Evolutionary conservation across 129 eudicot genomes (phyloP).

Genomic region (Tanacetum coccineum): DNA sequence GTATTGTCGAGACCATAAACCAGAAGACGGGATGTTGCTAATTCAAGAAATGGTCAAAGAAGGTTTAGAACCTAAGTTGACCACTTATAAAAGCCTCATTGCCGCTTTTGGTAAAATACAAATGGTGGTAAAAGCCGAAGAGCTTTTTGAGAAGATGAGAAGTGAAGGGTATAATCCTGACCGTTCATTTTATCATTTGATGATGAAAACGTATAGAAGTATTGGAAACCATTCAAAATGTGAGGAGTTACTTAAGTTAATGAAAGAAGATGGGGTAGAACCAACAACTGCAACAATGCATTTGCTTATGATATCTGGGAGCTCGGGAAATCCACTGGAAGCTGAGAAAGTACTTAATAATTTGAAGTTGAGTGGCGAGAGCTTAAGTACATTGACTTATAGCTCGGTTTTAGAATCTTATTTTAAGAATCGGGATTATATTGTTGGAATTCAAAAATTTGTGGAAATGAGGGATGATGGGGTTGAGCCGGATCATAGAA

Average conservation of each 20-base stretch:
- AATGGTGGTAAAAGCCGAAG: constrained; percentile 67
- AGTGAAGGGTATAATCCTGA: constrained; percentile 56
- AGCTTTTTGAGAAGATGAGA: constrained; percentile 57
- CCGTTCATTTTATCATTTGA: constrained; percentile 82
- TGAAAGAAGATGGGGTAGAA: constrained; percentile 72
- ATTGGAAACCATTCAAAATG: constrained; percentile 56
- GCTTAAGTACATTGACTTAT: constrained; percentile 59
- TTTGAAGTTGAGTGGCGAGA: constrained; percentile 44
- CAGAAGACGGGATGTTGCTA: constrained; percentile 66
- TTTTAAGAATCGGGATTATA: constrained; percentile 60
- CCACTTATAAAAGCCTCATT: constrained; percentile 78
- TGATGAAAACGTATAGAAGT: constrained; percentile 83
- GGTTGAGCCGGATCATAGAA: constrained; percentile 73
- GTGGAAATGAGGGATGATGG: constrained; percentile 70
- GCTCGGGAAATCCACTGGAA: constrained; percentile 76
- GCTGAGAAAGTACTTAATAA: constrained; percentile 77
- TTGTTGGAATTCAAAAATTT: constrained; percentile 61
- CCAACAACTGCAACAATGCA: constrained; percentile 85
- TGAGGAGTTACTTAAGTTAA: constrained; percentile 48
- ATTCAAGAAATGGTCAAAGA: constrained; percentile 59
- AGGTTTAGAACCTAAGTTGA: constrained; percentile 58
- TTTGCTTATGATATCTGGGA: constrained; percentile 81
- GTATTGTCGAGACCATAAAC: constrained; percentile 84
- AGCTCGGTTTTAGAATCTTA: constrained; percentile 77
- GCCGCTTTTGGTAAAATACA: constrained; percentile 66